These are phyloP conservation scores for Phytophthora aleatoria DNA, from an alignment of 352 stramenopile species.

Conservation along the genomic window DNA sequence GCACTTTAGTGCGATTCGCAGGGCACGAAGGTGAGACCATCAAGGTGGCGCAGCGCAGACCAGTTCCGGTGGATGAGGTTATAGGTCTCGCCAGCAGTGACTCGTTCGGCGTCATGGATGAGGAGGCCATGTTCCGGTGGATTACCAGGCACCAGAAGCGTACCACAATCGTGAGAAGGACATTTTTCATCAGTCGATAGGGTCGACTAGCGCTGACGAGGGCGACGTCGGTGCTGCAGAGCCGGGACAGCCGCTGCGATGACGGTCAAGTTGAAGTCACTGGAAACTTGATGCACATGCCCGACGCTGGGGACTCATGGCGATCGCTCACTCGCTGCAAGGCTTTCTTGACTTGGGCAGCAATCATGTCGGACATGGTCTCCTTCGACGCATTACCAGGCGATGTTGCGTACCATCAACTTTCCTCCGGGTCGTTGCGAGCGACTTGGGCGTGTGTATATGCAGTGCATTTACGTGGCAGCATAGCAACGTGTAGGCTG, in stretches of 20 bases:
- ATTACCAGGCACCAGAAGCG: conserved; percentile 34
- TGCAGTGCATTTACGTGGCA: too few relatives aligned
- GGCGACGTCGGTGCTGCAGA: conserved; percentile 6
- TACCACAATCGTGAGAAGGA: conserved; percentile 25
- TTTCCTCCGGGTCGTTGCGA: too few relatives aligned
- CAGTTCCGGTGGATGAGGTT: background rate
- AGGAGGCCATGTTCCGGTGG: background rate
- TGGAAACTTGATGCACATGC: background rate
- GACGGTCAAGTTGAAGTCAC: too few relatives aligned
- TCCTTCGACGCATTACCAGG: too few relatives aligned
- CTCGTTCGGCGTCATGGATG: conserved; percentile 13
- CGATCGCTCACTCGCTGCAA: too few relatives aligned
- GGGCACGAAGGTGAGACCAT: background rate
- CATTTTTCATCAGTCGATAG: conserved; percentile 16
- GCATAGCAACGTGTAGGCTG: too few relatives aligned
- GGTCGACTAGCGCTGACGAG: conserved; percentile 21
- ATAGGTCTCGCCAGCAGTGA: conserved; percentile 3
- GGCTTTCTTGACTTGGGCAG: too few relatives aligned
- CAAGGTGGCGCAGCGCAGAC: background rate
- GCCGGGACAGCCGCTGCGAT: background rate
- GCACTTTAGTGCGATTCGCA: background rate
- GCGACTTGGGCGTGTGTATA: too few relatives aligned
- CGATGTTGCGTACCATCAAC: too few relatives aligned
- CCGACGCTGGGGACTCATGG: too few relatives aligned
- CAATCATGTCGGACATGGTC: too few relatives aligned